Evolutionary conservation across 73 alveolate species (phyloP), one percentile per base, ranked within the genome.

Genomic region (Durusdinium trenchii): DNA sequence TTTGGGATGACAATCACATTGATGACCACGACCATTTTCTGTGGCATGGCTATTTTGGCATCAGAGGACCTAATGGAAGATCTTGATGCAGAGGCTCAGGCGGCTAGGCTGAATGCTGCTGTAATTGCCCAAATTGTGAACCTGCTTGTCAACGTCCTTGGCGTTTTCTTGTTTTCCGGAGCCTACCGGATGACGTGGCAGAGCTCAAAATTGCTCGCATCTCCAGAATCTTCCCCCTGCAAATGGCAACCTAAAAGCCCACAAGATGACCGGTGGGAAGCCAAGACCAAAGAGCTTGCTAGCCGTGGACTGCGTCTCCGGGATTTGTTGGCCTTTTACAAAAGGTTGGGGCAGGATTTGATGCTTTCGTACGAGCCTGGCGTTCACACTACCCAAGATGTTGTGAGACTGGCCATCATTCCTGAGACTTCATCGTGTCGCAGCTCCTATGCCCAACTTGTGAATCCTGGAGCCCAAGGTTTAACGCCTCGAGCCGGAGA

Each of bases 361-460:
- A 81, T 43, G 69, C 52, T 51, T 42, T 1, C 71, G 48, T 81
- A 42, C 46, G 36, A 81, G 32, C 91, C 91, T 30, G 35, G 47
- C 35, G 32, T 12, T 35, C 91, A 81, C 48, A 48, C 91, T 43
- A 81, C 91, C 69, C 43, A 47, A 20, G 91, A 81, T 35, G 91
- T 81, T 45, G 90, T 79, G 40, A 6, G 91, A 32, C 91, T 43
- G 26, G 91, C 62, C 30, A 81, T 81, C 6, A 81, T 81, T 36
- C 91, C 91, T 0, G 43, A 28, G 73, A 81, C 91, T 3, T 26
- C 62, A 0, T 16, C 91, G 1, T 42, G 67, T 35, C 3, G 91
- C 71, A 81, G 62, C 69, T 81, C 71, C 43, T 81, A 43, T 81
- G 91, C 91, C 0, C 47, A 81, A 67, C 45, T 81, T 6, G 45